A percentile compares a stretch with the other conserved stretches of the same genome.
These are phyloP conservation scores for Solanum tarijense DNA, from an alignment of 257 asterid species.

Conservation along the genomic window DNA sequence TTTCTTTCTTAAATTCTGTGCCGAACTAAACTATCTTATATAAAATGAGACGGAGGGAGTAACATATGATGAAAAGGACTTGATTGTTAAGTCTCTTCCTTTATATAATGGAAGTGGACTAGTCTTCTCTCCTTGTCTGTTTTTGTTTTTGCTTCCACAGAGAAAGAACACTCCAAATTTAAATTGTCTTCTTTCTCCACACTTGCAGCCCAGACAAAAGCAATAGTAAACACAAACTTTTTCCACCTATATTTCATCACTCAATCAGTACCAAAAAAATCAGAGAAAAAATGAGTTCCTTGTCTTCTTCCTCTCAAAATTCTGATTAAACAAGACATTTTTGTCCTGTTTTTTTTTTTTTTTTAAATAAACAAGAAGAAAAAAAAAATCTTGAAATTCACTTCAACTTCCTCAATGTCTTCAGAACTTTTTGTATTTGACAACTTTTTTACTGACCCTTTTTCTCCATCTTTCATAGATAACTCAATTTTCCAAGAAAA, in stretches of 20 bases:
- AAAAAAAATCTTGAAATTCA: background rate
- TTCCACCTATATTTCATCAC: background rate
- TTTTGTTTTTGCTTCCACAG: background rate
- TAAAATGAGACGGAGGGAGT: no score
- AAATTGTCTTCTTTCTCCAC: conserved; percentile 9
- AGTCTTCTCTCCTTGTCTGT: conserved; percentile 20
- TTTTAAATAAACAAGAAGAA: no score
- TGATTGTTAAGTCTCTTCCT: conserved; percentile 11
- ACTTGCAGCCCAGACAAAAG: background rate
- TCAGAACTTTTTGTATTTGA: conserved; percentile 53
- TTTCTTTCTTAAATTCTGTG: no score
- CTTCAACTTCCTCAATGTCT: conserved; percentile 34
- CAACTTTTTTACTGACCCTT: conserved; percentile 45
- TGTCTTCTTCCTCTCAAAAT: conserved; percentile 35
- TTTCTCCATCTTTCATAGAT: conserved; percentile 25
- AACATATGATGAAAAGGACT: conserved; percentile 4
- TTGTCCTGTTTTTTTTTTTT: background rate
- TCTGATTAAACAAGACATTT: conserved; percentile 8
- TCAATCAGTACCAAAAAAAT: background rate
- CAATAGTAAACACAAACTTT: background rate
- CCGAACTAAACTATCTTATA: rapidly evolving
- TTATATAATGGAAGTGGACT: conserved; percentile 31
- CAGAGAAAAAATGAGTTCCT: conserved; percentile 16
- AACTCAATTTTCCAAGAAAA: conserved; percentile 4
- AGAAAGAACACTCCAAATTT: conserved; percentile 15